Base-by-base conservation (phyloP, 2,329 filamentous ascomycete species). In the Epichloe sp. region DNA sequence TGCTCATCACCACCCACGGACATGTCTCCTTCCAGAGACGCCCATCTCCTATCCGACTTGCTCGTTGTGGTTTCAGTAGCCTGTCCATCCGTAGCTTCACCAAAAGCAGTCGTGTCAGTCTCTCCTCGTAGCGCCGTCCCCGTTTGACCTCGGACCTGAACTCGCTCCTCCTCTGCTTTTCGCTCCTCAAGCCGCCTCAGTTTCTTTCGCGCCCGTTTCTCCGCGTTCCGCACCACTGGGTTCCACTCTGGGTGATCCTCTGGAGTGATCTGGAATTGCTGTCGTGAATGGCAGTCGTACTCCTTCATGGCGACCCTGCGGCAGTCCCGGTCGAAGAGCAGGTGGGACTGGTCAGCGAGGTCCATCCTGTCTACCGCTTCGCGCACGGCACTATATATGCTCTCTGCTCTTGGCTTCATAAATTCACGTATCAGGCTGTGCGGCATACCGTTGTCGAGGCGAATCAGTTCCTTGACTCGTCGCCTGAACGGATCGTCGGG, bases 391-490 rank as follows among this genome's bases (percentile, higher is more conserved):
- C 17, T 11, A 26, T 51, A 51, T 21, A 37, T 34, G 43, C 52
- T 53, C 7, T 23, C 43, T 14, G 34, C 23, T 14, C 23, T 34
- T 6, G 52, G 52, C 4, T 34, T 5, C 49, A 48, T 51, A 35
- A 53, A 53, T 14, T 53, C 52, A 8, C 12, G 11, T n/a, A 53
- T 51, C 40, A 53, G 12, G 23, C 48, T 34, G 14, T 45, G 26
- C 3, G 52, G 52, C n/a, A 53, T 41, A 14, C 44, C n/a, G 10
- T 12, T 31, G 19, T 53, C 48, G 15, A 48, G 12, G 6, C 34
- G n/a, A 1, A 43, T 40, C 7, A 53, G 34, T 21, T 48, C 34
- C 36, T 44, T 48, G 41, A 31, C 38, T 15, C 50, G 35, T n/a
- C 34, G 15, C 26, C 21, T 19, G 23, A 7, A 23, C 15, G 10